A percentile compares a stretch with the other conserved stretches of the same genome.
phyloP scores from a whole-genome alignment of 148 eudicot species.

The Cornus kousa region DNA sequence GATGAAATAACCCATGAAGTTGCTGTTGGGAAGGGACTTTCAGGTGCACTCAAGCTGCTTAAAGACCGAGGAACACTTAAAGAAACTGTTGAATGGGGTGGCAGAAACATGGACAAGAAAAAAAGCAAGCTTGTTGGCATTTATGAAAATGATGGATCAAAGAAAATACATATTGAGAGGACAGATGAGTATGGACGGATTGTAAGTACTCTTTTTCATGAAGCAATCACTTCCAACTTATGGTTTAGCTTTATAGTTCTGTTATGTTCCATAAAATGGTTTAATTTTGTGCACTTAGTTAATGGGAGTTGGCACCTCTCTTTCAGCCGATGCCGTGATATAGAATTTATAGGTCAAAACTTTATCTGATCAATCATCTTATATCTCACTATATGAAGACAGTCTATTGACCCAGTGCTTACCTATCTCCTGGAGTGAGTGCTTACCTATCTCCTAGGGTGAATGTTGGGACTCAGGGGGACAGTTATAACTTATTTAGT shows the following conservation, averaged over 20 bases:
- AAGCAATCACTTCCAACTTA: neutral
- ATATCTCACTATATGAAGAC: no score
- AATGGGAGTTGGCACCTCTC: neutral
- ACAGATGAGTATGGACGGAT: constrained; percentile 89
- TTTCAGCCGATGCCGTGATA: neutral
- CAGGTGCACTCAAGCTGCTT: constrained; percentile 68
- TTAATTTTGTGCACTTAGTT: neutral
- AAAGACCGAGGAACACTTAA: constrained; percentile 84
- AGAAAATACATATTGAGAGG: constrained; percentile 86
- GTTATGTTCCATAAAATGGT: neutral
- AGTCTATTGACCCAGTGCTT: no score
- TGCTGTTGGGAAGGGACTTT: constrained; percentile 87
- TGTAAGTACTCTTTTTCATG: constrained; percentile 54
- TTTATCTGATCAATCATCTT: no score
- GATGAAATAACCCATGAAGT: constrained; percentile 84
- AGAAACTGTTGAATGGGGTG: constrained; percentile 95
- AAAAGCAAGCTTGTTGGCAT: constrained; percentile 94
- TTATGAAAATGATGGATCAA: constrained; percentile 49
- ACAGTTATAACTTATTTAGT: neutral
- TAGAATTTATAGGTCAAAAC: neutral
- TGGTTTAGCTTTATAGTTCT: neutral
- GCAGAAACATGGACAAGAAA: constrained; percentile 98
- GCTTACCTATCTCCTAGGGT: no score
- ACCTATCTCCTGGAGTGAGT: no score
- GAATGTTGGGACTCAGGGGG: neutral